Base-by-base conservation (phyloP, 2,329 filamentous ascomycete species). In the Cadophora malorum region DNA sequence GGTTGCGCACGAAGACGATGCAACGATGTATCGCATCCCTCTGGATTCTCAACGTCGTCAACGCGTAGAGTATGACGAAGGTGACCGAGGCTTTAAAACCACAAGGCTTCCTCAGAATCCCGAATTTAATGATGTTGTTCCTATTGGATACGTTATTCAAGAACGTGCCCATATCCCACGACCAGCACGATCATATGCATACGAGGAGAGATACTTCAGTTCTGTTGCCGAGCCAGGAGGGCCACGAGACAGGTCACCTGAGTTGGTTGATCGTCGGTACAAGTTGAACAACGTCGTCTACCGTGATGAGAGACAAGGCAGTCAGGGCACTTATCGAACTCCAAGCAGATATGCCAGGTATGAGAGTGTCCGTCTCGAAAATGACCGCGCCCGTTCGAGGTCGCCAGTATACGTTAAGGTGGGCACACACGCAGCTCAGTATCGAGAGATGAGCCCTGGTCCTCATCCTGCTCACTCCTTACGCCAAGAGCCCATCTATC, bases 401-500 rank as follows among this genome's bases (percentile, higher is more conserved):
- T 79, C 79, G 49, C 77, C 79, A 63, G 71, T 75, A 66, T 79
- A 78, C 72, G 70, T 76, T 65, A 77, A 77, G 47, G 67, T 75
- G 25, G 73, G 72, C 38, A 62, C 70, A 63, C 73, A 74, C 68
- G 50, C 69, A 25, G 73, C 69, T 38, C 71, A 74, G 60, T 78
- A 79, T 69, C 74, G 74, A 41, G 76, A 79, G 59, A 76, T 74
- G 16, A 79, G 75, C 67, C 76, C 79, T 8, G 67, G 47, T 28
- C 65, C 71, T 62, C 72, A 71, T 65, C 65, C 67, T 31, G 65
- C 71, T 64, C 72, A 71, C 64, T 63, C 67, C 19, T 70, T 71
- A 38, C 71, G 73, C 45, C 71, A 71, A 58, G 74, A 78, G 28
- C 66, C 76, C n/a, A 45, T 72, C 12, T 78, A 79, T 70, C 75